Evolutionary conservation across 345 rosid species (phyloP).

Genomic region (Dimocarpus longan): DNA sequence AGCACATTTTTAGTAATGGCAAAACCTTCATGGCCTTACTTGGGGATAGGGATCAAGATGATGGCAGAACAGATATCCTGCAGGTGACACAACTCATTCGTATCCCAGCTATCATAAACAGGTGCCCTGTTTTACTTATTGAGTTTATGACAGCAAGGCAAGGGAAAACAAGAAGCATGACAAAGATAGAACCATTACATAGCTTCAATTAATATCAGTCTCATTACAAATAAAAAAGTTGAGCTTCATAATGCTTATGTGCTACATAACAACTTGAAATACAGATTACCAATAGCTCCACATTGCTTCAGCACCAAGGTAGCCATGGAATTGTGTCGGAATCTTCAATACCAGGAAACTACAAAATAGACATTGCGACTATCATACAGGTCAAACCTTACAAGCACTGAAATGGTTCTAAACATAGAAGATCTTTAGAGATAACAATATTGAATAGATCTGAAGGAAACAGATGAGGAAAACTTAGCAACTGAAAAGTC

Average conservation of each 20-base stretch:
- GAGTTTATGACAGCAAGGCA: background rate
- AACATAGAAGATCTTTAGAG: background rate
- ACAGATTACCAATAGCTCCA: constrained; percentile 20
- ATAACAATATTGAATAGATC: background rate
- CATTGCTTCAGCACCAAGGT: background rate
- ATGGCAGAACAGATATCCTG: background rate
- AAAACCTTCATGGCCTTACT: too few relatives aligned
- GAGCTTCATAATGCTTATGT: constrained; percentile 19
- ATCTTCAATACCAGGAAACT: constrained; percentile 1
- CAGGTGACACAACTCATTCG: too few relatives aligned
- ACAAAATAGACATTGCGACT: background rate
- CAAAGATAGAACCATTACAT: background rate
- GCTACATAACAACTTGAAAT: constrained; percentile 15
- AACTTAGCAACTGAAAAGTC: constrained; percentile 22
- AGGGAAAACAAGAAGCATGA: background rate
- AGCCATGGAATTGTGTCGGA: background rate
- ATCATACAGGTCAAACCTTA: constrained; percentile 9
- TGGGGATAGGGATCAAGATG: background rate
- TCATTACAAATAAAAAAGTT: constrained; percentile 15
- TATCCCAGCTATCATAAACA: background rate
- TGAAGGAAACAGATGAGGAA: constrained; percentile 6
- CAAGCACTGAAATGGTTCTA: background rate
- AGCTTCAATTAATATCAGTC: constrained; percentile 15
- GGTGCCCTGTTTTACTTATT: background rate
- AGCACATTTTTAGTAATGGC: too few relatives aligned